Base-by-base conservation (phyloP, 2,329 filamentous ascomycete species). In the Aspergillus quadrilineatus region DNA sequence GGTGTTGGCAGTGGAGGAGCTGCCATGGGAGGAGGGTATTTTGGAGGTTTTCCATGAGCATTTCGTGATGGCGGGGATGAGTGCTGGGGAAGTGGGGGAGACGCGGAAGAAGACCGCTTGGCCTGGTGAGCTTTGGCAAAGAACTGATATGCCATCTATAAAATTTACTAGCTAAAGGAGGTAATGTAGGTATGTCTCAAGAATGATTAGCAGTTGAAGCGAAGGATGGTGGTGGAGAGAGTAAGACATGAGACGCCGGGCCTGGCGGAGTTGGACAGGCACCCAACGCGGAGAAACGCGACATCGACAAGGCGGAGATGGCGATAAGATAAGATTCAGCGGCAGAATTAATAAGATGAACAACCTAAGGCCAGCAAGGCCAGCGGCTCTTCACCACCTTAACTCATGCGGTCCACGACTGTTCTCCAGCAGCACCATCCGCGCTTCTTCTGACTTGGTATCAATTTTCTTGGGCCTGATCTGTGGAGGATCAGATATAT, bases 121-220 rank as follows among this genome's bases (percentile, higher is more conserved):
- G 65, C 61, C 34, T 69, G 67, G 53, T 67, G 68, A 47, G 65
- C 62, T 59, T 73, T 74, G 53, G 69, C 59, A 57, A 74, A 75
- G 55, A 74, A 67, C 53, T 74, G 71, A 51, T 73, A 72, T 22
- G 71, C 70, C 73, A 75, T 75, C 30, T 17, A 41, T 37, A 7
- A 17, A 29, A 6, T 9, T 30, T 4, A 4, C 45, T 10, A 37
- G 12, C 22, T 14, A 29, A 30, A 6, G 37, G 37, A 9, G 17
- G 12, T n/a, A 28, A 26, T 39, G 12, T 41, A 34, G 14, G 28
- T 32, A 42, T 12, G 4, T 47, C 10, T 36, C 6, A 41, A 52
- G 10, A 3, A 44, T 30, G 8, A 30, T 3, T 28, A 28, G 26
- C 42, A 36, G 10, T 15, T 42, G 26, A 37, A 49, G 30, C 37